Base-by-base conservation (phyloP, 2,329 filamentous ascomycete genomes). In the Aspergillus piperis region DNA sequence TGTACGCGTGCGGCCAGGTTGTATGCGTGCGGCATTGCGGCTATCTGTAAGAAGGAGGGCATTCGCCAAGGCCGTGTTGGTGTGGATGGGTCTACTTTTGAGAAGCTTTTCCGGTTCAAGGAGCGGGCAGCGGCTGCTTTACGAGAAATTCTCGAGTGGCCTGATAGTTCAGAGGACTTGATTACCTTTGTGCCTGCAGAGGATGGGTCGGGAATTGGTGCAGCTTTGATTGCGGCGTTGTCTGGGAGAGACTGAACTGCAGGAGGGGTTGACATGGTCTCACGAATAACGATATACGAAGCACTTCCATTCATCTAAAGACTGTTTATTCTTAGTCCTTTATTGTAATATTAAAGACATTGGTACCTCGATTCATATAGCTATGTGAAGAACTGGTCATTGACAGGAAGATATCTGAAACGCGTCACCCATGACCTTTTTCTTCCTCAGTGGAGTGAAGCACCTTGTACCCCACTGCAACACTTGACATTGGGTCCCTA, bases 21-120 rank as follows among this genome's bases (percentile, higher is more conserved):
- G 52, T 96, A 92, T 42, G 89, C 93, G 17, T 98, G 94, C 71
- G 95, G 94, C 74, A 91, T 98, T 60, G 92, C 94, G n/a, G 95
- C 93, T 59, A 96, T 98, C 71, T 91, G 90, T 84, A 96, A 89
- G 82, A 97, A 97, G 87, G 96, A 96, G 84, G 83, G 85, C 63
- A 91, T 92, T 76, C 79, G 88, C 70, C 83, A 84, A 30, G 96
- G 91, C 79, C 92, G 96, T 76, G 93, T 98, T 30, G 94, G 94
- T 66, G 94, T 95, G 55, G 94, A 98, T 73, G 95, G 95, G 19
- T 95, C 91, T 10, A 93, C 98, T 49, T 98, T 98, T 81, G 96
- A 39, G 92, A 96, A 58, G 50, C 53, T 58, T 25, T 54, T 51
- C 15, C 54, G 52, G 25, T 58, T 61, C 36, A 32, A 44, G 17